Base-by-base conservation (phyloP, 148 eudicot species). In the Talinum fruticosum region DNA sequence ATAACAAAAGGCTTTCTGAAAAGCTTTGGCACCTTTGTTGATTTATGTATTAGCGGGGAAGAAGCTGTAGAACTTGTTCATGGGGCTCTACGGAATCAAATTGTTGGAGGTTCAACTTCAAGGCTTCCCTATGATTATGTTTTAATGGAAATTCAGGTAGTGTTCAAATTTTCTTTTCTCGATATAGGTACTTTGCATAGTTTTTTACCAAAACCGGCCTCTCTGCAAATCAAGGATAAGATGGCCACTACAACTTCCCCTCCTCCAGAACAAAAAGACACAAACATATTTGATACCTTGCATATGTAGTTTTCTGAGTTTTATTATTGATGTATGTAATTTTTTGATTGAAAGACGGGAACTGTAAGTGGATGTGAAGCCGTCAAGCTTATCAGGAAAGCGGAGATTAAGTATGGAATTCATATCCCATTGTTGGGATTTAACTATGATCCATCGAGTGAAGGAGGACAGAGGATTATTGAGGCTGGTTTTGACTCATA, bases 101-200 rank as follows among this genome's bases (percentile, higher is more conserved):
- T 38, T 19, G 24, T 33, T 18, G 79, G 81, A 64, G 74, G 66
- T 74, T 49, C 82, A 18, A 26, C 72, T 78, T 47, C 82, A 23
- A 41, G 10, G 8, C 78, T 79, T 74, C 93, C 88, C 72, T 92
- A 77, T 75, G 90, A 90, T 33, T 90, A 69, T 79, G 87, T 92
- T 45, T 61, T 92, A 28, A 90, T 92, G 97, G 93, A 92, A 71
- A 89, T 91, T 36, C 80, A 92, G 97, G 93, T 90, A 75, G 82
- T 10, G 57, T 15, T 15, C 28, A 69, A 33, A 24, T 33, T 51
- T 4, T 15, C 32, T 70, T n/a, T 51, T 16, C 4, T n/a, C 62
- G 23, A 54, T n/a, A 23, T 59, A 2, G 29, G 10, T 59, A n/a
- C 47, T 41, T 41, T 41, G n/a, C 45, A 41, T 41, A 8, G 47